Evolutionary conservation across 2,329 filamentous ascomycete genomes (phyloP).

Genomic region (Chaetomium olivaceum): DNA sequence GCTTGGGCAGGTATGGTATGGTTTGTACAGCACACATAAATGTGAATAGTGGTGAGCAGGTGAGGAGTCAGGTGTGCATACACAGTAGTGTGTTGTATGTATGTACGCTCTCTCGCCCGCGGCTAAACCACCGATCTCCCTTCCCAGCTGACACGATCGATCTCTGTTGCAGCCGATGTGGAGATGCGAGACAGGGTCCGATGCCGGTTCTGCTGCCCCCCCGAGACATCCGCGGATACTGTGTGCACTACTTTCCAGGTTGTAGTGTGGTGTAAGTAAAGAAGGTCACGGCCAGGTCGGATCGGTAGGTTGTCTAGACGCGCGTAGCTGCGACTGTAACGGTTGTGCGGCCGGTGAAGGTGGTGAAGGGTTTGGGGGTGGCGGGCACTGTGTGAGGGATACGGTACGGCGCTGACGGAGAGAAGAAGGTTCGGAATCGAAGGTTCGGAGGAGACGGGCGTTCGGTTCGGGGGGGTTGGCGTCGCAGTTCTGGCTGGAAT

Average conservation of each 20-base stretch:
- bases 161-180: background rate
- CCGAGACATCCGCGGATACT: slow-evolving; percentile 4
- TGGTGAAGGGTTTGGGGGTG: background rate
- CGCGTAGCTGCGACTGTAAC: background rate
- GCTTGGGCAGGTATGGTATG: too few species aligned
- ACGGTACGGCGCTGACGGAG: slow-evolving; percentile 18
- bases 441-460: background rate
- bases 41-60: background rate
- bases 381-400: slow-evolving; percentile 17
- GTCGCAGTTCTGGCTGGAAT: background rate
- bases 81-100: too few species aligned
- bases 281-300: background rate
- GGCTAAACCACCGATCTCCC: too few species aligned
- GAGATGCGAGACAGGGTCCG: background rate
- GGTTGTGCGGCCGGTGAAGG: background rate
- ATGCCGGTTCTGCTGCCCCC: background rate
- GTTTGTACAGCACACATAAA: too few species aligned
- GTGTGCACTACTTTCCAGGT: too few species aligned
- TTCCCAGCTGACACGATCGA: background rate
- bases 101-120: too few species aligned
- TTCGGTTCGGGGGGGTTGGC: background rate
- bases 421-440: background rate
- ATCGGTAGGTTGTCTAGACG: background rate
- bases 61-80: background rate
- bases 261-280: too few species aligned